Evolutionary conservation across 2,329 filamentous ascomycete species (phyloP), one percentile per base, ranked within the genome.

Genomic region (Cadophora gregata): DNA sequence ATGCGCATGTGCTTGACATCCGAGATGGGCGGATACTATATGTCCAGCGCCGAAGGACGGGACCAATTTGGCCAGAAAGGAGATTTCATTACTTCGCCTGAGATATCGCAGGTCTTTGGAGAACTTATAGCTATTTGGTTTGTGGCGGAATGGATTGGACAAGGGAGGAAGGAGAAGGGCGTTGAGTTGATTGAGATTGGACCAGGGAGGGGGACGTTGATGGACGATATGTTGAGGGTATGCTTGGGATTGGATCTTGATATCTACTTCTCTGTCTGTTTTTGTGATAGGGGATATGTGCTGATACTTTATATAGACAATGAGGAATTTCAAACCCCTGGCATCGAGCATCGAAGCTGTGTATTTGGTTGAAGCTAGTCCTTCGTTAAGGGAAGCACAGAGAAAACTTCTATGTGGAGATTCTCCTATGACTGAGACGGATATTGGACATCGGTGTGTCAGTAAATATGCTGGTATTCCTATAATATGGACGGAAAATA

Each of bases 1-100:
- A 99, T 99, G 96, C 94, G 96, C 77, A 97, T 98, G 90, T 97
- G 95, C 78, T 87, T 99, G 70, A 99, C 96, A 0, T 92, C 92
- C 12, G 92, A 96, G 68, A 81, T 93, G 47, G 93, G 93, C 66
- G 96, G 96, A 63, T 99, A 99, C 81, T 99, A 99, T 80, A 98
- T 93, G 0, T 87, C 88, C 27, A 85, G 90, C 51, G 84, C 85
- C 63, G 80, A 87, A 67, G 89, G 86, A 24, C 86, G 89, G 56
- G 94, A 97, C 76, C 94, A 95, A 70, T 99, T 99, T 74, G 96
- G 96, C n/a, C 83, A 87, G 64, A 92, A 93, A 75, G 96, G 96
- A 29, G 96, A 99, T 79, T 99, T 99, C 77, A 90, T 98, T 61
- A 99, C 96, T 0, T 97, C 94, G 0, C 96, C 96, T 0, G 96